Base-by-base conservation (phyloP, 2,329 filamentous ascomycete genomes). In the Fusarium papillatum region DNA sequence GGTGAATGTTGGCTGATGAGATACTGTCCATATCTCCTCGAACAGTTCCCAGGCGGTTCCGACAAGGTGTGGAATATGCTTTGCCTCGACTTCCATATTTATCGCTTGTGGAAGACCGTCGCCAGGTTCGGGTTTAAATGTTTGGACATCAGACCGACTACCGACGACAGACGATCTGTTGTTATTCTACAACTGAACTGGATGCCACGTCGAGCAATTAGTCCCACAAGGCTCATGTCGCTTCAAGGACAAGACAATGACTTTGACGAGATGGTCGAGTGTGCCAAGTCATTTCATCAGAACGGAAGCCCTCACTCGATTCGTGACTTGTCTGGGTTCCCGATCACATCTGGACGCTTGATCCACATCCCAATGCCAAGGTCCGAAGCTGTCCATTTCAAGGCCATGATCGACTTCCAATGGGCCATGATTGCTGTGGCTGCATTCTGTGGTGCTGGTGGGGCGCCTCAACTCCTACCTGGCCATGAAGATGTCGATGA, bases 11-110 rank as follows among this genome's bases (percentile, higher is more conserved):
- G 48, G 48, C 7, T 43, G 22, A 16, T n/a, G 4, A 13, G n/a
- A 29, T 65, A 57, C 31, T 10, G 22, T 6, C 2, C 11, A 0
- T 10, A 39, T 14, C 10, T 62, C 5, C 11, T 7, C 22, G 22
- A 63, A 9, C 2, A 3, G 7, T 7, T 19, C 3, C 55, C 24
- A 22, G 43, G 63, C 11, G 17, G 17, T 17, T 64, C 68, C 11
- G 59, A 73, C 13, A 64, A 48, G n/a, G 26, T 16, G 1, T 72
- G 64, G 70, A 72, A 72, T 9, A 67, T 64, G 57, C 4, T 72
- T 13, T 67, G 63, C 10, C 36, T 72, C 7, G 9, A 68, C 19
- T 1, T 14, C 2, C 11, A 46, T n/a, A 13, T 48, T 11, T 50
- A 46, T 10, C 2, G 2, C 2, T 34, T 1, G 13, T 53, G 57